phyloP scores from a whole-genome alignment of 2,329 filamentous ascomycete species.

The Cladosporium sp. region DNA sequence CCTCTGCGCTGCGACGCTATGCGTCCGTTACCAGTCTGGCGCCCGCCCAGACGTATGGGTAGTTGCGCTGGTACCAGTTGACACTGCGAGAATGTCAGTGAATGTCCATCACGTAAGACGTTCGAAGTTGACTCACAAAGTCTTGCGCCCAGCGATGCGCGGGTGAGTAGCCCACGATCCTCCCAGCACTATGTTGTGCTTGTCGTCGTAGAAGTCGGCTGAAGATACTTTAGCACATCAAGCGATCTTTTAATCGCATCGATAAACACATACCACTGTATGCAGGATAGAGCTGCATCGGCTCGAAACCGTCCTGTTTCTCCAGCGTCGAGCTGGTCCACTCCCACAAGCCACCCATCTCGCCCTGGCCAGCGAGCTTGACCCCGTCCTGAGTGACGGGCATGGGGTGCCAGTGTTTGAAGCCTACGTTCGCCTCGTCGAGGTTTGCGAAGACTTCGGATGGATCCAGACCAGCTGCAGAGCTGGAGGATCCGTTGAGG shows the following conservation, averaged over 20 bases:
- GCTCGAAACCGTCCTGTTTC: conserved; percentile 73
- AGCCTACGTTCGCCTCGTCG: conserved; percentile 72
- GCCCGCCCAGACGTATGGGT: conserved; percentile 84
- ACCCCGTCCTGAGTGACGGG: conserved; percentile 71
- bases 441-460: conserved; percentile 70
- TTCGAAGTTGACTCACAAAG: conserved; percentile 66
- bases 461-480: conserved; percentile 38
- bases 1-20: neutral
- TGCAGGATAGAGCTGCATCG: conserved; percentile 81
- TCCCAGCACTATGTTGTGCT: conserved; percentile 90
- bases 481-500: conserved; percentile 38
- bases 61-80: conserved; percentile 98
- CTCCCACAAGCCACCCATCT: conserved; percentile 93
- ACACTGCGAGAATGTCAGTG: conserved; percentile 52
- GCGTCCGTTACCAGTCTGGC: conserved; percentile 65
- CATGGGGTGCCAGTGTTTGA: conserved; percentile 85
- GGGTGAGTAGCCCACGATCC: conserved; percentile 97
- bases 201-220: conserved; percentile 95
- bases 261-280: conserved; percentile 74
- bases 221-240: conserved; percentile 10
- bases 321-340: conserved; percentile 83
- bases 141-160: conserved; percentile 80
- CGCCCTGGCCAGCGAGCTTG: conserved; percentile 73
- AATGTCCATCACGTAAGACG: neutral
- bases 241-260: neutral